A percentile compares a stretch with the other conserved stretches of the same genome.
phyloP scores from a whole-genome alignment of 139 green algal genomes.

The Chlorella sp. region DNA sequence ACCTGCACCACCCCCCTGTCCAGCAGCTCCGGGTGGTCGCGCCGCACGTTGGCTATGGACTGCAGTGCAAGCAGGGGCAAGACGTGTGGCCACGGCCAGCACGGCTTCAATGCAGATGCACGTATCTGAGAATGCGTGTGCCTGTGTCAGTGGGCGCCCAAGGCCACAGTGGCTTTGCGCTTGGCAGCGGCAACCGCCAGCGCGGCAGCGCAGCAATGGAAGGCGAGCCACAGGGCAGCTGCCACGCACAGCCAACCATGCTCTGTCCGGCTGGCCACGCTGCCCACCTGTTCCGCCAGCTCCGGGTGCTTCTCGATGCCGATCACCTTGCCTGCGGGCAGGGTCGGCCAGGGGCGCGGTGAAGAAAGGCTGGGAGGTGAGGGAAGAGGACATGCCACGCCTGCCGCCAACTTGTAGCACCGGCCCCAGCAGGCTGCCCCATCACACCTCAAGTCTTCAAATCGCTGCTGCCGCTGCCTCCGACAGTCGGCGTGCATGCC shows the following conservation, averaged over 20 bases:
- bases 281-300: constrained; percentile 7
- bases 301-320: constrained; percentile 46
- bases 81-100: neutral
- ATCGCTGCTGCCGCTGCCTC: neutral
- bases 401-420: neutral
- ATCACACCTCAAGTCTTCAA: too few species aligned
- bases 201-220: neutral
- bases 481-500: neutral
- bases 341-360: neutral
- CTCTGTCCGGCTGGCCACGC: neutral
- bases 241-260: neutral
- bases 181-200: neutral
- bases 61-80: neutral
- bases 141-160: too few species aligned
- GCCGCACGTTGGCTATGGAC: constrained; percentile 30
- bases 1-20: constrained; percentile 33
- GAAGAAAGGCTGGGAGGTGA: neutral
- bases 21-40: constrained; percentile 23
- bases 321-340: constrained; percentile 30
- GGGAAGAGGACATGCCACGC: too few species aligned
- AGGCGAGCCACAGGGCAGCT: neutral
- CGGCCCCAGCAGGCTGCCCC: neutral
- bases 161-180: neutral
- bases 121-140: too few species aligned
- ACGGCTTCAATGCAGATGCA: neutral